Evolutionary conservation across 129 eudicot species (phyloP), one percentile per base, ranked within the genome.

Genomic region (Flaveria brownii): DNA sequence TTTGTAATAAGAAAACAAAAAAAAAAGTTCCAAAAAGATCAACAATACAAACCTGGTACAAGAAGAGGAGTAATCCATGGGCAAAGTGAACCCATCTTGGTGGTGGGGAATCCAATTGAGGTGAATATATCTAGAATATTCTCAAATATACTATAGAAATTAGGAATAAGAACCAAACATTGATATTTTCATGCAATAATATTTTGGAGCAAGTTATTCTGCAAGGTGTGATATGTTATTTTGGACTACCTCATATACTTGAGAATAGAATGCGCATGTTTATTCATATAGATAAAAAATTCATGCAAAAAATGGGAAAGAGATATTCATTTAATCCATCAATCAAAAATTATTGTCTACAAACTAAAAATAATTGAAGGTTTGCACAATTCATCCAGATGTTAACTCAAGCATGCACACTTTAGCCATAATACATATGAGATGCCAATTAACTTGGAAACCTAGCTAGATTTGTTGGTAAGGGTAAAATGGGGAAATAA

Each of bases 41-140:
- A 55, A 41, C 14, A 41, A 65, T 8, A 55, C 20, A 52, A 70
- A 95, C 99, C 92, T 95, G 99, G 84, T 95, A 95, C 76, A 95
- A 80, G 85, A 95, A 91, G 67, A 95, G 96, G 30, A 95, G 95
- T 65, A 95, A 70, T 51, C 99, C 99, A 45, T 95, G 99, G 16
- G 93, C 91, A 82, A 95, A 80, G 81, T 91, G 85, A 78, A 95
- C 99, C 99, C 99, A 95, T 89, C 97, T 89, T 64, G 99, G 99
- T 17, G 99, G 99, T 64, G 99, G 89, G 7, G 97, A 84, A 85
- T 95, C 99, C 82, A 95, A 76, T 39, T 78, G 96, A 78, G 97
- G 97, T 71, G 99, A 91, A 85, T 95, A 91, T 65, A 95, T 82
- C 99, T 95, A 89, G 77, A 79, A 72, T 41, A 68, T 18, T 20